These are phyloP conservation scores for Begonia peltatifolia DNA, from an alignment of 306 rosid genomes.

Conservation along the genomic window DNA sequence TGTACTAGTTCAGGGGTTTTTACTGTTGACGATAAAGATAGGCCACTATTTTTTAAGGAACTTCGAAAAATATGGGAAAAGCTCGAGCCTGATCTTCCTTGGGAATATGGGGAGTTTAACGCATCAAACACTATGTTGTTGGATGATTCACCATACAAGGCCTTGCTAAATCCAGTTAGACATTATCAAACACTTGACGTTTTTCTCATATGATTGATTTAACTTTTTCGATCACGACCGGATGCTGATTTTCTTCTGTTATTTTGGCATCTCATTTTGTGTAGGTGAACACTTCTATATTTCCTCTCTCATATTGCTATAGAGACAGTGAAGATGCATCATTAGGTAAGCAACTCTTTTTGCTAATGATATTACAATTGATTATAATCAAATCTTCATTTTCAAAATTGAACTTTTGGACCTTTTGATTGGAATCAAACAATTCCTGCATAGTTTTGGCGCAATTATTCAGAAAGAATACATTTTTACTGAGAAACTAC, in stretches of 20 bases:
- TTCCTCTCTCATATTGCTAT: constrained; percentile 47
- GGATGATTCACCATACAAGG: constrained; percentile 92
- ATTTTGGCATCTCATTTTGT: constrained; percentile 10
- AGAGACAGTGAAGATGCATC: constrained; percentile 27
- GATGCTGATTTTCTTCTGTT: not conserved
- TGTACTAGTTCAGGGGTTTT: constrained; percentile 43
- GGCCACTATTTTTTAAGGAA: constrained; percentile 75
- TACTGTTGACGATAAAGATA: constrained; percentile 37
- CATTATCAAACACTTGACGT: no score
- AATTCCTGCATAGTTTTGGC: no score
- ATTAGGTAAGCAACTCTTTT: constrained; percentile 35
- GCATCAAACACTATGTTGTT: constrained; percentile 68
- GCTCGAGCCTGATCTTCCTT: constrained; percentile 44
- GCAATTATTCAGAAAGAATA: no score
- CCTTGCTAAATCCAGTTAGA: constrained; percentile 59
- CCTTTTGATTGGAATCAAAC: no score
- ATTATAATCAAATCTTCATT: no score
- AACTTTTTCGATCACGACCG: no score
- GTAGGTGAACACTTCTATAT: constrained; percentile 63
- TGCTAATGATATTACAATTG: no score
- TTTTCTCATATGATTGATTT: no score
- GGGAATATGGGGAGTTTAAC: constrained; percentile 61
- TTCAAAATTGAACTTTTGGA: no score
- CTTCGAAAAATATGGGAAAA: constrained; percentile 68
- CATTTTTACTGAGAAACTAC: no score